These are phyloP conservation scores for Achaetomium macrosporum DNA, from an alignment of 2,329 filamentous ascomycete species.

Conservation along the genomic window DNA sequence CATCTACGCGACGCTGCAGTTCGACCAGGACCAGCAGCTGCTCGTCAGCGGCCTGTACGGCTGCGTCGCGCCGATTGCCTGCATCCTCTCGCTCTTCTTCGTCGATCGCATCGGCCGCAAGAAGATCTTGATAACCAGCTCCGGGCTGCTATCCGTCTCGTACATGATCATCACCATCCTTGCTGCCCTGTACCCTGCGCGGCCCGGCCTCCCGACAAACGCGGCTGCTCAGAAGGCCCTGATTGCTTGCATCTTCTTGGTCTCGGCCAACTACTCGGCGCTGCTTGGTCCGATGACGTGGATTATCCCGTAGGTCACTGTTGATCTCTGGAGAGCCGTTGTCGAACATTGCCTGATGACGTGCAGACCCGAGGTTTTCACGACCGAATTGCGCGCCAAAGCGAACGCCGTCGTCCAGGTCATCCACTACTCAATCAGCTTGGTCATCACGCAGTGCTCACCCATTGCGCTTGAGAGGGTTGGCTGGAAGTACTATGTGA, in stretches of 20 bases:
- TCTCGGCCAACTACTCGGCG: slow-evolving; percentile 35
- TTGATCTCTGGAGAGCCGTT: too few species aligned
- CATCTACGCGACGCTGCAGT: slow-evolving; percentile 37
- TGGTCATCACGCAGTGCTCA: slow-evolving; percentile 37
- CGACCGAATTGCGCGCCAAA: slow-evolving; percentile 20
- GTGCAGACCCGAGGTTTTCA: too few species aligned
- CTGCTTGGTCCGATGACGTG: slow-evolving; percentile 37
- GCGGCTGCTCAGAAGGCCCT: slow-evolving; percentile 34
- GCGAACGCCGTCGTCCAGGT: slow-evolving; percentile 37
- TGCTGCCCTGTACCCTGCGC: slow-evolving; percentile 33
- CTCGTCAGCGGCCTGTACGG: slow-evolving; percentile 37
- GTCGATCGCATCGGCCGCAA: slow-evolving; percentile 34
- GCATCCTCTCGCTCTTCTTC: slow-evolving; percentile 34
- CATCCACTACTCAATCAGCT: slow-evolving; percentile 36
- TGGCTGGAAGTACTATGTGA: slow-evolving; percentile 38
- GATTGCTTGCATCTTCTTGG: slow-evolving; percentile 37
- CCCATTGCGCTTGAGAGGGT: slow-evolving; percentile 35
- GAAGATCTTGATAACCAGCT: slow-evolving; percentile 34
- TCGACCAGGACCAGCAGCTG: slow-evolving; percentile 32
- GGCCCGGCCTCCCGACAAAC: slow-evolving; percentile 33
- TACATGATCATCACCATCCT: slow-evolving; percentile 37
- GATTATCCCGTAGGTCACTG: slow-evolving; percentile 34
- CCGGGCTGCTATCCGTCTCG: slow-evolving; percentile 31
- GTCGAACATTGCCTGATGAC: too few species aligned
- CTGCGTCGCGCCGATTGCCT: slow-evolving; percentile 34